A percentile compares a stretch with the other conserved stretches of the same genome.
Evolutionary conservation across 2,329 filamentous ascomycete genomes (phyloP).

Genomic region (Cordyceps javanica): DNA sequence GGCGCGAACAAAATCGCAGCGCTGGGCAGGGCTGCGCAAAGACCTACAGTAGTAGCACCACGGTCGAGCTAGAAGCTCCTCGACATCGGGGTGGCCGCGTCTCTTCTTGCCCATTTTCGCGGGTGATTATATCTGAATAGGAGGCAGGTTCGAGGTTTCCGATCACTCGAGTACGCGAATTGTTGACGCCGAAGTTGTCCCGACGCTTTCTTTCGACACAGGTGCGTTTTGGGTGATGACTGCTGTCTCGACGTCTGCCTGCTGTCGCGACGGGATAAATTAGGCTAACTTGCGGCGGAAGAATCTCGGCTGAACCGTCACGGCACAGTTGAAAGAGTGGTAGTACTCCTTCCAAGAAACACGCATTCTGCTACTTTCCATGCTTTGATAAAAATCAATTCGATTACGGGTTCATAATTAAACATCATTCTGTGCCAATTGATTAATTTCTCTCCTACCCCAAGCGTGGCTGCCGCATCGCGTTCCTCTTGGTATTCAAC

Average conservation of each 20-base stretch:
- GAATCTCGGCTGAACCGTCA: slow-evolving; percentile 8
- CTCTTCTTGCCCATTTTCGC: slow-evolving; percentile 77
- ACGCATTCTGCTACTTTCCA: no score
- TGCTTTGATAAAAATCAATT: not conserved
- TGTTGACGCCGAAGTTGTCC: not conserved
- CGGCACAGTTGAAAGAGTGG: not conserved
- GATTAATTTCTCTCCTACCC: not conserved
- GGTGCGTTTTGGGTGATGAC: not conserved
- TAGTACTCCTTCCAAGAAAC: not conserved
- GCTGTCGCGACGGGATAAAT: slow-evolving; percentile 4
- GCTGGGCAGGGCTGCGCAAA: not conserved
- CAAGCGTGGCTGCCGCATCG: not conserved
- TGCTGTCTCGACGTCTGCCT: not conserved
- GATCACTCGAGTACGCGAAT: not conserved
- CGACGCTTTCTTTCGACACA: not conserved
- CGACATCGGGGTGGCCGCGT: slow-evolving; percentile 76
- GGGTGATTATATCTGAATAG: not conserved
- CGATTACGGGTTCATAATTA: not conserved
- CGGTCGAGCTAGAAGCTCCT: slow-evolving; percentile 79
- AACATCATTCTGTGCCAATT: not conserved
- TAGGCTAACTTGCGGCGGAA: slow-evolving; percentile 1
- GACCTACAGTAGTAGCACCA: slow-evolving; percentile 98
- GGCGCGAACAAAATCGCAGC: not conserved
- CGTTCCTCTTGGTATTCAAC: not conserved
- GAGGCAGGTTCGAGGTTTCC: not conserved